These are phyloP conservation scores for Artemisia tridentata DNA, from an alignment of 129 eudicot genomes.

Conservation along the genomic window DNA sequence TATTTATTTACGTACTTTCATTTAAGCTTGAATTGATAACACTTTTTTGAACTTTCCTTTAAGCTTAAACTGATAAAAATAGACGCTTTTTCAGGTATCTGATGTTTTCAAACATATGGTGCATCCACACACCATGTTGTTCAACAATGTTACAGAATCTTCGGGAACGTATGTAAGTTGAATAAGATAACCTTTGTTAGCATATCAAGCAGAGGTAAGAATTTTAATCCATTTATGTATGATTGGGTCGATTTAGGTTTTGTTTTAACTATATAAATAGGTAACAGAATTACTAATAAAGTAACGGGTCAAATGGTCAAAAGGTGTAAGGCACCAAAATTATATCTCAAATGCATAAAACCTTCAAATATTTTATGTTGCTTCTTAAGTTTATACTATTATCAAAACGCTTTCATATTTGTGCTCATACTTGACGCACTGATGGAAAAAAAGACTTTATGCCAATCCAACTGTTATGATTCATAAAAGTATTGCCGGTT, in stretches of 20 bases:
- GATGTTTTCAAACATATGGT: conserved; percentile 77
- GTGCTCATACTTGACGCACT: neutral
- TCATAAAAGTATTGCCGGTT: neutral
- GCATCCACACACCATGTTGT: conserved; percentile 71
- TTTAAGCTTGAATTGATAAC: neutral
- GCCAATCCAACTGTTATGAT: neutral
- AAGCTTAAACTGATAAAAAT: neutral
- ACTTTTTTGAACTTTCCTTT: too few relatives aligned
- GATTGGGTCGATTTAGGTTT: neutral
- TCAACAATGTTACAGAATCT: conserved; percentile 72
- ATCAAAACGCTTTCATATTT: neutral
- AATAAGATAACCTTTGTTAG: neutral
- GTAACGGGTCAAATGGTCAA: neutral
- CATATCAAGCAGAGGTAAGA: neutral
- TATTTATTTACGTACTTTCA: neutral
- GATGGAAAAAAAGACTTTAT: neutral
- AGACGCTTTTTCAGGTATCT: conserved; percentile 53
- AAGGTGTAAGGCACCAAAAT: neutral
- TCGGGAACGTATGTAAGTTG: conserved; percentile 83
- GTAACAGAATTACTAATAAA: neutral
- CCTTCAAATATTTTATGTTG: too few relatives aligned
- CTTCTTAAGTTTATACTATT: too few relatives aligned
- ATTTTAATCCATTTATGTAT: too few relatives aligned
- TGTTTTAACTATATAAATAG: neutral
- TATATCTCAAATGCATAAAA: neutral